phyloP scores from a whole-genome alignment of 2,329 filamentous ascomycete species.

The Nigrospora sphaerica region DNA sequence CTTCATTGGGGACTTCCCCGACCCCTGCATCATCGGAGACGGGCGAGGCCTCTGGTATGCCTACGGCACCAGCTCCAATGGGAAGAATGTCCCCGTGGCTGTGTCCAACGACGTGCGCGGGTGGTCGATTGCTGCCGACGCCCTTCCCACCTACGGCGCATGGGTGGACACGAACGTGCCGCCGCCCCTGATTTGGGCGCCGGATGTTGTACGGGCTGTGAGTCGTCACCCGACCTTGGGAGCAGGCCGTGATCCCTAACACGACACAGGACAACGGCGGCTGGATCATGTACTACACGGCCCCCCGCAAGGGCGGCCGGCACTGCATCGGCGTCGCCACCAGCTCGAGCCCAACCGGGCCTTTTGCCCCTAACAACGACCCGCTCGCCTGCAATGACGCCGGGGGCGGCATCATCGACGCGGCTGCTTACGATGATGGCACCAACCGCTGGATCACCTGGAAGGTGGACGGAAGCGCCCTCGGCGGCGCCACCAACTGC shows the following conservation, averaged over 20 bases:
- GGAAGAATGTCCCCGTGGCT: slow-evolving; percentile 18
- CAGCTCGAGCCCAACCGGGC: slow-evolving; percentile 15
- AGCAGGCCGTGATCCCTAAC: not conserved
- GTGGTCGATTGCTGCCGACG: slow-evolving; percentile 19
- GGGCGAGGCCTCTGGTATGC: slow-evolving; percentile 21
- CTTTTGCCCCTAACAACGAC: slow-evolving; percentile 13
- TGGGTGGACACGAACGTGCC: slow-evolving; percentile 17
- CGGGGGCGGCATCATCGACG: slow-evolving; percentile 20
- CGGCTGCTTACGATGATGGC: slow-evolving; percentile 22
- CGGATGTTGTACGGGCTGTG: slow-evolving; percentile 22
- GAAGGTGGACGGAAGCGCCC: slow-evolving; percentile 24
- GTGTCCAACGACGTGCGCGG: slow-evolving; percentile 15
- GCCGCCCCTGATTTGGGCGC: slow-evolving; percentile 17
- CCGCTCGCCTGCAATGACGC: slow-evolving; percentile 20
- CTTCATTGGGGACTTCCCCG: slow-evolving; percentile 18
- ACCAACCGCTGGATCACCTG: slow-evolving; percentile 20
- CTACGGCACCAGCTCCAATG: slow-evolving; percentile 19
- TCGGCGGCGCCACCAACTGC: slow-evolving; percentile 22
- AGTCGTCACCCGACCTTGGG: not conserved
- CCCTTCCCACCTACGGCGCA: slow-evolving; percentile 16
- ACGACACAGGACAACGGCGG: slow-evolving; percentile 16
- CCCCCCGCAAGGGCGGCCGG: slow-evolving; percentile 13
- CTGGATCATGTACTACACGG: slow-evolving; percentile 25
- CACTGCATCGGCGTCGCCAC: slow-evolving; percentile 23
- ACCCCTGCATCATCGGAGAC: slow-evolving; percentile 18